These are phyloP conservation scores for Aureobasidium sp. DNA, from an alignment of 2,329 filamentous ascomycete species.

Conservation along the genomic window DNA sequence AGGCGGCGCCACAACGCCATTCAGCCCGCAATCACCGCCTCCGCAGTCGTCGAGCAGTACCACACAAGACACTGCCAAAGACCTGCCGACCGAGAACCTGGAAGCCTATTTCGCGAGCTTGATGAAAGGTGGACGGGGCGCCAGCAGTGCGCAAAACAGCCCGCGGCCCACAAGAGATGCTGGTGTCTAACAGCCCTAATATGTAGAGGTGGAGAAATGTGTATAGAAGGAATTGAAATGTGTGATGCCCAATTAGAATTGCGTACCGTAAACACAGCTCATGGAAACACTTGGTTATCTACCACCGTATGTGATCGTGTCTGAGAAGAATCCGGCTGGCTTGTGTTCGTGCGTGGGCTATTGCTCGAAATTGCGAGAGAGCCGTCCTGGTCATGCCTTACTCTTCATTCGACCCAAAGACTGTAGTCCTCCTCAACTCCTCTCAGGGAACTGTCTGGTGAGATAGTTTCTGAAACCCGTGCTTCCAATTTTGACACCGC, in stretches of 20 bases:
- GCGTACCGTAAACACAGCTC: too few relatives aligned
- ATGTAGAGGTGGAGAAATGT: background rate
- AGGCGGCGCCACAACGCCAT: slow-evolving; percentile 10
- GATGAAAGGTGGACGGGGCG: slow-evolving; percentile 38
- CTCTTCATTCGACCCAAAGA: background rate
- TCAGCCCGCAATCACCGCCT: slow-evolving; percentile 14
- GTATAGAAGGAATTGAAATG: background rate
- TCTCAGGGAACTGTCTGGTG: slow-evolving; percentile 24
- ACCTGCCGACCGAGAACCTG: slow-evolving; percentile 46
- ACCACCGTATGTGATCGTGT: too few relatives aligned
- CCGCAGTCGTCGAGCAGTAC: slow-evolving; percentile 19
- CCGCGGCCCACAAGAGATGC: slow-evolving; percentile 13
- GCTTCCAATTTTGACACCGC: slow-evolving; percentile 21
- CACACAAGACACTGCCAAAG: slow-evolving; percentile 36
- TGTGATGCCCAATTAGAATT: background rate
- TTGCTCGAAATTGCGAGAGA: background rate
- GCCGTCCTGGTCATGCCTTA: background rate
- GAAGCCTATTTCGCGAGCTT: slow-evolving; percentile 52
- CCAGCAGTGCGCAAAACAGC: slow-evolving; percentile 13
- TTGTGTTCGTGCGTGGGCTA: too few relatives aligned
- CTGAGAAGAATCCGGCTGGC: too few relatives aligned
- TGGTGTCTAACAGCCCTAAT: background rate
- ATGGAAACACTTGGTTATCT: too few relatives aligned
- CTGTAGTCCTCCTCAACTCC: background rate
- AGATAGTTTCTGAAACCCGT: slow-evolving; percentile 27